phyloP scores from a whole-genome alignment of 148 eudicot genomes.

The Camellia lanceoleosa region DNA sequence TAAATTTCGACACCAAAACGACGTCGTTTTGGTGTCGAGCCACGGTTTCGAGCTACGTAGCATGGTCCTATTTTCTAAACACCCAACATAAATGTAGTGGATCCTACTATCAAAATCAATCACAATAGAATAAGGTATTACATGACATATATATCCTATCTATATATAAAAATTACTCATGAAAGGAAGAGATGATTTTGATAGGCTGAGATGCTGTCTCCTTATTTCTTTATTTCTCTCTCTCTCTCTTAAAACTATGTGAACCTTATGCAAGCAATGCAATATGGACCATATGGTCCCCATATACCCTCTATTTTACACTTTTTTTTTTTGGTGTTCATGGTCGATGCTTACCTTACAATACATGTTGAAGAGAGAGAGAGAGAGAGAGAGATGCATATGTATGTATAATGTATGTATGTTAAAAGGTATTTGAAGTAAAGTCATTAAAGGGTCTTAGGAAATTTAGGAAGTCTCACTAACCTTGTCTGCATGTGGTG shows the following conservation, averaged over 20 bases:
- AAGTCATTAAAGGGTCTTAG: neutral
- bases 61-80: no score
- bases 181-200: slow-evolving; percentile 17
- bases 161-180: neutral
- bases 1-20: no score
- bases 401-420: no score
- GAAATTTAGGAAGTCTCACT: neutral
- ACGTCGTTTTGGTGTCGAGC: no score
- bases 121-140: no score
- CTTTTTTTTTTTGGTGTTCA: slow-evolving; percentile 23
- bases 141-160: neutral
- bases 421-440: neutral
- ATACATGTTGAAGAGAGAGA: slow-evolving; percentile 12
- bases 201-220: slow-evolving; percentile 32
- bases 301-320: slow-evolving; percentile 17
- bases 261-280: slow-evolving; percentile 11
- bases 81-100: no score
- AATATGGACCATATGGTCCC: slow-evolving; percentile 30
- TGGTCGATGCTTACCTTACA: slow-evolving; percentile 38
- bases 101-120: no score
- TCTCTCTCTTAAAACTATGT: neutral
- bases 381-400: neutral
- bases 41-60: no score
- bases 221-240: neutral
- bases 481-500: slow-evolving; percentile 30